Evolutionary conservation across 441 rosid species (phyloP).

Genomic region (Jatropha podagrica): DNA sequence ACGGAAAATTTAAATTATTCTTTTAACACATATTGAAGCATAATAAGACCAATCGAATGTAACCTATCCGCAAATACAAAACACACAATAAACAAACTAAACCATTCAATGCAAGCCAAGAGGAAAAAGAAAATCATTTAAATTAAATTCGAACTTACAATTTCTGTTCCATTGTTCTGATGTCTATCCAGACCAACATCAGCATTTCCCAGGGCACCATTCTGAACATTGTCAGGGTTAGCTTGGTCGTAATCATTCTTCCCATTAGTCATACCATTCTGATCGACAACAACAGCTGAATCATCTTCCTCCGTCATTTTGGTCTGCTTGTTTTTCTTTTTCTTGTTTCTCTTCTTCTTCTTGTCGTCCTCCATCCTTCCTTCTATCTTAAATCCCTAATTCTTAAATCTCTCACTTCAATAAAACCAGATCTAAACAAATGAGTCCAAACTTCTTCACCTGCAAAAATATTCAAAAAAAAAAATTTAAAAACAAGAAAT

Average conservation of each 20-base stretch:
- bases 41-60: neutral
- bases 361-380: conserved; percentile 20
- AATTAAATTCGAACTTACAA: conserved; percentile 32
- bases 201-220: conserved; percentile 17
- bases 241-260: conserved; percentile 14
- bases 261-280: conserved; percentile 10
- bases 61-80: neutral
- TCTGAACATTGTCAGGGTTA: conserved; percentile 17
- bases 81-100: neutral
- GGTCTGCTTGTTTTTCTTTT: conserved; percentile 20
- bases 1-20: no score
- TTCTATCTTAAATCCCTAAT: neutral
- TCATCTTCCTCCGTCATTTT: conserved; percentile 37
- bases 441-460: neutral
- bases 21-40: neutral
- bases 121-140: neutral
- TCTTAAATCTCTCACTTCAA: neutral
- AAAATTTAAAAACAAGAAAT: neutral
- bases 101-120: neutral
- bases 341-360: conserved; percentile 20
- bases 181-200: conserved; percentile 21
- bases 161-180: conserved; percentile 33
- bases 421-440: neutral
- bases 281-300: conserved; percentile 20
- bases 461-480: neutral